Evolutionary conservation across 1,284 basidiomycete species (phyloP), one percentile per base, ranked within the genome.

Genomic region (Ceratobasidium sp.): DNA sequence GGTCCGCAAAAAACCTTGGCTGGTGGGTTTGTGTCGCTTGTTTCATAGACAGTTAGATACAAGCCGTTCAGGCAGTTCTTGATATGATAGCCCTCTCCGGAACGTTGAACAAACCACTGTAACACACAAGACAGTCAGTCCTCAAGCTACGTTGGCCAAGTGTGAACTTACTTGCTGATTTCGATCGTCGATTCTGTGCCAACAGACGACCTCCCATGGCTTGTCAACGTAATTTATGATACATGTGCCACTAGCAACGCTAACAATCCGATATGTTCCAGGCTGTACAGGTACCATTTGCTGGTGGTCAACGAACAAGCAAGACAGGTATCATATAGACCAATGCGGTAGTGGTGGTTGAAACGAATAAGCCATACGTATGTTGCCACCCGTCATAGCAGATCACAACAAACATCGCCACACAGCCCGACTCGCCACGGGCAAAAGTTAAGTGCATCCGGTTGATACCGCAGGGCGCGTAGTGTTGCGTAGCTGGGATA

Each of bases 61-160:
- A 17, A 15, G 13, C 54, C 54, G 54, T 26, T 28, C 28, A 28
- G n/a, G 7, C 54, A 28, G 26, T 66, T 66, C 26, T 66, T 66
- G 37, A 66, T 23, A 15, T 26, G 35, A n/a, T 66, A 66, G 8
- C 64, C 64, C 31, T 10, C 17, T 31, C 64, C 64, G 11, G 64
- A 66, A 26, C 64, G 64, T 23, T 66, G 64, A 2, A 66, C 28
- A 49, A 28, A 66, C 64, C 64, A 66, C 63, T 67, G 51, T n/a
- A 17, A n/a, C 51, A 17, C 8, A n/a, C 17, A 45, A 45, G 11
- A 45, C 17, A 17, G 17, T 2, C 42, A 45, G 42, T 45, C n/a
- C n/a, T n/a, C n/a, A 17, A 11, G 7, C 17, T 45, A 8, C 17
- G 17, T 45, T 8, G 42, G 42, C n/a, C 42, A 45, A 45, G 42